Evolutionary conservation across 164 flowering plant species (phyloP), one percentile per base, ranked within the genome.

Genomic region (Paratinospora sagittata): DNA sequence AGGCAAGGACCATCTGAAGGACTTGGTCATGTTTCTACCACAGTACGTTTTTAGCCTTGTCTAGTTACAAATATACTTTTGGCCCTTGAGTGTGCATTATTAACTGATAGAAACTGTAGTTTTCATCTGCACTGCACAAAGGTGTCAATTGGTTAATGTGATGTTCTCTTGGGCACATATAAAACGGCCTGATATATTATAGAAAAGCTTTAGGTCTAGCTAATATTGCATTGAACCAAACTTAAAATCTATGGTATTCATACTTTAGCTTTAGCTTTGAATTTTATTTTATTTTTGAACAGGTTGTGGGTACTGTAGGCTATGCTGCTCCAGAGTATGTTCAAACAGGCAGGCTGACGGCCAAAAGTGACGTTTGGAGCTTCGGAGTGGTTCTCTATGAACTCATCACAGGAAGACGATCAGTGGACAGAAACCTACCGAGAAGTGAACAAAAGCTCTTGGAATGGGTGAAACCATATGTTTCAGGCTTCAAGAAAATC

Each of bases 291-390:
- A 30, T 34, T 68, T n/a, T 72, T 72, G 49, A 58, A 68, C 76
- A 93, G 97, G 96, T 91, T 74, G 96, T 91, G 45, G 98, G 98
- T 39, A 94, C 98, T 26, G 85, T 88, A 27, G 98, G 98, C 65
- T 94, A 94, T 80, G 97, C 96, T 49, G 98, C 98, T 34, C 98
- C 98, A 6, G 98, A 94, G 79, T 94, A 94, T 74, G 87, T 94
- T 63, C 93, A 88, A 58, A 94, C 93, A 6, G 97, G 97, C 24
- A 81, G 87, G 79, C 76, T 94, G 63, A 90, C 96, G 30, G 80
- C 89, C 6, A 94, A 94, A 77, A 94, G 96, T 76, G 98, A 94
- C 73, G 98, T 94, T 17, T 94, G 97, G 97, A 94, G 98, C 82
- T 94, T 87, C 65, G 98, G 98, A 1, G 97, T 94, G 57, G 96